Evolutionary conservation across 768 basidiomycete genomes (phyloP).

Genomic region (Termitomyces sp.): DNA sequence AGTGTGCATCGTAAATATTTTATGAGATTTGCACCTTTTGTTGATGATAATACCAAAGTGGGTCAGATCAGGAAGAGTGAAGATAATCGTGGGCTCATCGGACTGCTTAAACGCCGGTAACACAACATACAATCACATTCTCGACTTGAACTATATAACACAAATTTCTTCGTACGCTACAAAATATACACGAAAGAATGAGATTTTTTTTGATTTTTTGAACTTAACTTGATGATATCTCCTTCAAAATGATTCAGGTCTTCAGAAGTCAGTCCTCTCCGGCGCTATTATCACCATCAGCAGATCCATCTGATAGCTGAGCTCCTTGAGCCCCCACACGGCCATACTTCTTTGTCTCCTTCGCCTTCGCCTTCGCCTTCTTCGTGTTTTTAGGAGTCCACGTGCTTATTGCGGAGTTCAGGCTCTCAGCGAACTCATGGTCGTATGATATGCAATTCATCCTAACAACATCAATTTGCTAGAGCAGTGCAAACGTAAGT

Average conservation of each 20-base stretch:
- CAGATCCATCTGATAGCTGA: neutral
- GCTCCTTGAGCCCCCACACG: neutral
- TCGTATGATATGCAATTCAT: constrained; percentile 8
- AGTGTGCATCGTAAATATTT: no score
- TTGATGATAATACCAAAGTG: neutral
- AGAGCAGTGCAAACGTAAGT: neutral
- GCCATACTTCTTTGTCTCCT: neutral
- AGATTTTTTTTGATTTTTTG: no score
- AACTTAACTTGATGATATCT: no score
- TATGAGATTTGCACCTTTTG: neutral
- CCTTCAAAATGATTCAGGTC: no score
- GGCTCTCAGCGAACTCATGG: neutral
- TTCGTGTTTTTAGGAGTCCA: neutral
- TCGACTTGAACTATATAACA: no score
- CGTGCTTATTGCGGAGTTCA: neutral
- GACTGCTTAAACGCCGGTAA: no score
- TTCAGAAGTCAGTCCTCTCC: neutral
- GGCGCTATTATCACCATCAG: neutral
- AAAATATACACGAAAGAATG: no score
- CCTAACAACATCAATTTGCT: constrained; percentile 5
- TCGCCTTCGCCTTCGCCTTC: neutral
- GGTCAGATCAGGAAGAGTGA: neutral
- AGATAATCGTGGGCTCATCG: neutral
- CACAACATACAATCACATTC: no score
- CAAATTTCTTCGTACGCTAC: no score